Evolutionary conservation across 768 basidiomycete genomes (phyloP).

Genomic region (Tulasnella sp.): DNA sequence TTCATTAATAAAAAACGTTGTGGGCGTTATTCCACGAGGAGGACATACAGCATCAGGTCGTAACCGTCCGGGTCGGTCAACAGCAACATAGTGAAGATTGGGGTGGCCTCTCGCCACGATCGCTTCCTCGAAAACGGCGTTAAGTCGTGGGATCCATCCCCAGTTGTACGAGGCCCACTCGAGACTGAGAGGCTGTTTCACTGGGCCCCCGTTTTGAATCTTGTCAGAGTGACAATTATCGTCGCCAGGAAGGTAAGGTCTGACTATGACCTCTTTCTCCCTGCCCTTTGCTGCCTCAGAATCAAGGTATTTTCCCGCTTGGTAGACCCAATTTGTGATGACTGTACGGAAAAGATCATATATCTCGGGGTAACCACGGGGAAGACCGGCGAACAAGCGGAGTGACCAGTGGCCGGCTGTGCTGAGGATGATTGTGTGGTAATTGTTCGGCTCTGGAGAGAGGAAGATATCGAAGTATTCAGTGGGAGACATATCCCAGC

Average conservation of each 20-base stretch:
- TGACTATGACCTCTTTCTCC: conserved; percentile 38
- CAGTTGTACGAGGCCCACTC: conserved; percentile 47
- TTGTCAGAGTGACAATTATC: conserved; percentile 45
- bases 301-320: conserved; percentile 37
- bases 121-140: conserved; percentile 44
- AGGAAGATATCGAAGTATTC: conserved; percentile 43
- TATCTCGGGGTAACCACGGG: conserved; percentile 41
- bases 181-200: conserved; percentile 31
- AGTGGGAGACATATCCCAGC: conserved; percentile 41
- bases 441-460: conserved; percentile 38
- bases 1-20: too few relatives aligned
- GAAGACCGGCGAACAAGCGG: conserved; percentile 36
- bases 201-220: conserved; percentile 32
- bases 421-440: conserved; percentile 48
- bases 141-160: conserved; percentile 46
- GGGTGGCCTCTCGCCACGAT: conserved; percentile 35
- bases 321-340: conserved; percentile 41
- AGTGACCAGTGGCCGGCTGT: conserved; percentile 64
- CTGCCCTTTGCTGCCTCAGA: conserved; percentile 1
- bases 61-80: conserved; percentile 48
- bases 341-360: conserved; percentile 46
- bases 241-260: conserved; percentile 54
- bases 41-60: conserved; percentile 51
- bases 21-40: background rate
- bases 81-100: conserved; percentile 45